Evolutionary conservation across 1,284 basidiomycete species (phyloP), one percentile per base, ranked within the genome.

Genomic region (Thecaphora thlaspeos): DNA sequence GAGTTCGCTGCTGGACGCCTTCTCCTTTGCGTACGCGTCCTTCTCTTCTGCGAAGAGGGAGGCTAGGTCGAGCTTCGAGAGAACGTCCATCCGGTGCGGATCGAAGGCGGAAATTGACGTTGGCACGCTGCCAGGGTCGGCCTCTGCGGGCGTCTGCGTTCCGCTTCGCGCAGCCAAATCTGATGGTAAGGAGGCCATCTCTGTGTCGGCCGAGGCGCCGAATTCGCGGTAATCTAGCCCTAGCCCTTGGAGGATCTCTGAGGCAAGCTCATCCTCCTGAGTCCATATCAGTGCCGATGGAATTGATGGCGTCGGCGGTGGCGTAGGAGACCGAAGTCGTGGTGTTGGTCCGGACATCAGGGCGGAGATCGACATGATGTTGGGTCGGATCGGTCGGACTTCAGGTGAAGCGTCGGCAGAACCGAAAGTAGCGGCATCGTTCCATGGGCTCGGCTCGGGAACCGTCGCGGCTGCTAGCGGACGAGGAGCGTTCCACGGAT

Each of bases 341-440:
- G 61, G 51, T 22, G 50, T 52, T 5, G 61, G 61, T 1, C 54
- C 54, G 41, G 48, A 47, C 54, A 64, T 60, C 39, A 64, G 53
- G 10, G 61, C 61, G 15, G 61, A 64, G 39, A 64, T 64, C 23
- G 61, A 64, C 61, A 64, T 64, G 48, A 64, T 57, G 48, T 64
- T 64, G 41, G 40, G 10, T 12, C 61, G 57, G 19, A 48, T 56
- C 12, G 61, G 57, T 37, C 57, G 57, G 11, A 38, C 46, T 9
- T 51, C 30, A 5, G 61, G 56, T 22, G 61, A 60, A 44, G 51
- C 51, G 23, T 34, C 32, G 32, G n/a, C n/a, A n/a, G n/a, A n/a
- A n/a, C n/a, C n/a, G n/a, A n/a, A n/a, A n/a, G n/a, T n/a, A n/a
- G n/a, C n/a, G n/a, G n/a, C n/a, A n/a, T n/a, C n/a, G n/a, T n/a